Base-by-base conservation (phyloP, 495 filamentous ascomycete genomes). In the Usnea hakonensis region DNA sequence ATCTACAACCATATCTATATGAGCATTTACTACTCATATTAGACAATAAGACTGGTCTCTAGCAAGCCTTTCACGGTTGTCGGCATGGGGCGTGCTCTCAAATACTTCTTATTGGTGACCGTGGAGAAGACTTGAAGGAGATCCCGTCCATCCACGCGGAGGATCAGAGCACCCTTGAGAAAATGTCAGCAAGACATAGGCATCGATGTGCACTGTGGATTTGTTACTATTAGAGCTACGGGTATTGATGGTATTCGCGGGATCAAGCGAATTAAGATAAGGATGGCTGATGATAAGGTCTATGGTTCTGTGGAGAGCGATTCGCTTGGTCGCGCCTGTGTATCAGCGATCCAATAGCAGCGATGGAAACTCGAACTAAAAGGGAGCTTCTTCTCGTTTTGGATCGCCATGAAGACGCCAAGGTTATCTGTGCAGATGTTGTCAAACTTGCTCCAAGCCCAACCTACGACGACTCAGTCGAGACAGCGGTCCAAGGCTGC, bases 381-480 rank as follows among this genome's bases (percentile, higher is more conserved):
- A 69, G 80, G 38, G 79, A 83, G 66, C 66, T 83, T 28, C 75
- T 81, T 38, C 63, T 72, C 21, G 78, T 83, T 33, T 58, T 83
- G 33, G 68, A 79, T 14, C 78, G 74, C 0, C 75, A 82, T 41
- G 76, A 76, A 38, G 72, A 69, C 1, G 57, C 81, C 50, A 77
- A 79, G 54, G 72, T 83, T 0, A 68, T 83, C 21, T 79, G 78
- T 5, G 80, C 77, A 2, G 80, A 83, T 70, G 74, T 81, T 28
- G 80, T 83, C 4, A 79, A 83, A 62, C 79, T 83, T 5, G 71
- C 75, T 26, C 80, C 79, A 5, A 74, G 75, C n/a, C 80, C 79
- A 5, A 74, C 75, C n/a, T 83, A 81, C 64, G 80, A 83, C 69
- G 72, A 72, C n/a, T 60, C 46, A 0, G 76, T 68, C 0, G 80